Percentiles rank a stretch among this genome's conserved stretches.
phyloP scores from a whole-genome alignment of 2,329 filamentous ascomycete genomes.

The Fusarium sp. region DNA sequence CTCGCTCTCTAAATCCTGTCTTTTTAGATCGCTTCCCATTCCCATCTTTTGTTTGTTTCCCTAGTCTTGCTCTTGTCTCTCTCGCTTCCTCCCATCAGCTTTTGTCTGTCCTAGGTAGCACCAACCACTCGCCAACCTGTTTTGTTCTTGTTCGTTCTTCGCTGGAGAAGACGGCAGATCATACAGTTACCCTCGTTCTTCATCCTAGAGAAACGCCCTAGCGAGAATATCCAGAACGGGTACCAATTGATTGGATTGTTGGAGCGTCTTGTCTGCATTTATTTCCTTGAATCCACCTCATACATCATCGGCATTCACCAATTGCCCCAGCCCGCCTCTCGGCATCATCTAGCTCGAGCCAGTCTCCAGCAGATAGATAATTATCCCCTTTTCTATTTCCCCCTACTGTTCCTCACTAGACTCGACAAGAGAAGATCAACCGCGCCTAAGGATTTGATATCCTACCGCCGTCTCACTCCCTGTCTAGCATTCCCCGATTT shows the following conservation, averaged over 20 bases:
- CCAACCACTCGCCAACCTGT: constrained; percentile 14
- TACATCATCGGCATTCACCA: constrained; percentile 36
- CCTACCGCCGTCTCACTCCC: constrained; percentile 34
- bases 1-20: constrained; percentile 13
- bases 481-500: constrained; percentile 24
- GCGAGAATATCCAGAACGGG: constrained; percentile 7
- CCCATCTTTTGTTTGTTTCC: constrained; percentile 33
- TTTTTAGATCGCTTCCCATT: constrained; percentile 23
- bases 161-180: constrained; percentile 36
- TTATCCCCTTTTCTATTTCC: constrained; percentile 20
- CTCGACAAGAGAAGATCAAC: constrained; percentile 20
- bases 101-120: constrained; percentile 24
- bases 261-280: constrained; percentile 35
- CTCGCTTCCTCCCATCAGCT: constrained; percentile 30
- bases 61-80: constrained; percentile 24
- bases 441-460: constrained; percentile 45
- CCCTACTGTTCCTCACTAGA: constrained; percentile 4
- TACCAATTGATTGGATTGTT: constrained; percentile 13
- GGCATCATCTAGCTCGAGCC: constrained; percentile 41
- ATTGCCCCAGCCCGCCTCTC: constrained; percentile 32
- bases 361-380: constrained; percentile 38
- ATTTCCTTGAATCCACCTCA: constrained; percentile 32
- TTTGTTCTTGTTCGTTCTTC: constrained; percentile 31
- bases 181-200: constrained; percentile 38
- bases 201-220: constrained; percentile 11